Percentiles rank a stretch among this genome's conserved stretches.
Conservation (phyloP, 148 eudicot genomes). For the Heliamphora exappendiculata region DNA sequence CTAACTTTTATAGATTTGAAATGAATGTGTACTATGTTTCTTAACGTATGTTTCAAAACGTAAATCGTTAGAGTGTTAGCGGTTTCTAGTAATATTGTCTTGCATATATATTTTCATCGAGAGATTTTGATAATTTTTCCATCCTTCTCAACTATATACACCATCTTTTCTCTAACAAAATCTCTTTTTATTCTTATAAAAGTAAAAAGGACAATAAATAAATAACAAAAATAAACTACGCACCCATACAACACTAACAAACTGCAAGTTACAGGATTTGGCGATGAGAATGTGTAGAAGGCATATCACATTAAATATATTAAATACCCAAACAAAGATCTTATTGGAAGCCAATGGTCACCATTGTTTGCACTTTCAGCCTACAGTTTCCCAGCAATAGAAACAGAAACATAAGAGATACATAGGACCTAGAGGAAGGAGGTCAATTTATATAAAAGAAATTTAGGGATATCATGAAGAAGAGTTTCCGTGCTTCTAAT, state of each 20-base stretch:
- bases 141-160: no score
- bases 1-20: no score
- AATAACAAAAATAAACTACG: neutral
- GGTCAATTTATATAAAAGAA: no score
- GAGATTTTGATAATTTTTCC: neutral
- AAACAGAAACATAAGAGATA: neutral
- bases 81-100: neutral
- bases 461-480: neutral
- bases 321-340: neutral
- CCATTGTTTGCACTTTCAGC: neutral
- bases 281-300: neutral
- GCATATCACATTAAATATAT: neutral
- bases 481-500: neutral
- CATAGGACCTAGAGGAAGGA: no score
- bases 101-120: neutral
- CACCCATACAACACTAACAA: no score
- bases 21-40: no score
- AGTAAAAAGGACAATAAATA: neutral
- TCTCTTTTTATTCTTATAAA: neutral
- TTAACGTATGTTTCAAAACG: no score
- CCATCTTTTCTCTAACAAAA: no score
- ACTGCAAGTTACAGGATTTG: no score
- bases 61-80: neutral
- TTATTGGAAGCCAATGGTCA: neutral
- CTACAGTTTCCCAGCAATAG: neutral